Evolutionary conservation across 2,329 filamentous ascomycete genomes (phyloP), one percentile per base, ranked within the genome.

Genomic region (Venturiaceae sp.): DNA sequence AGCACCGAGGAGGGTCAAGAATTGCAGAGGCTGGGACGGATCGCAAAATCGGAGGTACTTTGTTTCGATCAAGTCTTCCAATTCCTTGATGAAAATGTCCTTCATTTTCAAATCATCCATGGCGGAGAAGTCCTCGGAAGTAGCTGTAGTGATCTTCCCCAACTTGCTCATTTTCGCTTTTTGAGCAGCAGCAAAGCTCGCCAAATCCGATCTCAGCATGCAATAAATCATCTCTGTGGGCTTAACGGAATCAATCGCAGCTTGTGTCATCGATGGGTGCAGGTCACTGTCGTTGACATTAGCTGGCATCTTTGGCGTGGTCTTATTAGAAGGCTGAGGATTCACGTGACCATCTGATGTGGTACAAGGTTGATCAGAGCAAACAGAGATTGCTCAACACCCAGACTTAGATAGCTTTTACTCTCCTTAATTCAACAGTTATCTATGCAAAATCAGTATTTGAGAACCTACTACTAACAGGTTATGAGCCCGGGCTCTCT

Each of bases 201-300:
- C 37, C 1, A 57, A 28, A 34, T 57, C 55, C 26, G 55, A 47
- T 30, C 55, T 19, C 16, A 57, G n/a, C 41, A 46, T 46, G 41
- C 41, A 46, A 13, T 46, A 46, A 13, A 46, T 46, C 41, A 46
- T 46, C 41, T 46, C 41, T 13, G 41, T 46, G 28, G 41, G 41
- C 11, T 62, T 62, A n/a, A 56, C 47, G 13, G 37, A 50, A 13
- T 57, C 55, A n/a, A 50, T 21, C 19, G 39, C 55, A 16, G 60
- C 52, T 62, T 59, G 21, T 26, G 67, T 71, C 74, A 80, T 80
- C 4, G 71, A 71, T 0, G 80, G 79, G 4, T 68, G 66, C 1
- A 84, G 66, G 41, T 82, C 79, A 14, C 63, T 66, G 61, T 84
- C 82, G 58, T 84, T 77, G 47, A 83, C 68, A 59, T 84, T 84